Conservation (phyloP, 2,329 filamentous ascomycete genomes). For the Hypoxylon sp. region DNA sequence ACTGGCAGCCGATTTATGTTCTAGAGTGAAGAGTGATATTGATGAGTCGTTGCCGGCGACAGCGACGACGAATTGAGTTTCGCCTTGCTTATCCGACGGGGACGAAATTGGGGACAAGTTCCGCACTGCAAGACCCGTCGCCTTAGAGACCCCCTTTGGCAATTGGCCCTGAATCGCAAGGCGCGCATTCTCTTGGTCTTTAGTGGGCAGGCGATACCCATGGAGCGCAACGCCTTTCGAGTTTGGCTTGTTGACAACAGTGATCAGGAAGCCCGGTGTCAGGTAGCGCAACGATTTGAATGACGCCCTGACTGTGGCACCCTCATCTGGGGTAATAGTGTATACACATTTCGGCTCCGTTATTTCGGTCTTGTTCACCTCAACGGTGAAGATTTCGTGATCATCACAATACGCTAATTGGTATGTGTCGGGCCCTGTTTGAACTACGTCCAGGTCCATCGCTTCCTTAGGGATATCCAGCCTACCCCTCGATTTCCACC, state of each 20-base stretch:
- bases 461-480: constrained; percentile 70
- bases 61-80: constrained; percentile 84
- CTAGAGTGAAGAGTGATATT: constrained; percentile 82
- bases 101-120: constrained; percentile 72
- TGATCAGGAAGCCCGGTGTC: constrained; percentile 69
- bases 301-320: constrained; percentile 61
- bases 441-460: constrained; percentile 78
- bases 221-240: constrained; percentile 70
- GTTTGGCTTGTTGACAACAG: constrained; percentile 71
- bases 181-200: constrained; percentile 60
- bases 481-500: constrained; percentile 64
- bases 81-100: constrained; percentile 66
- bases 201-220: constrained; percentile 67
- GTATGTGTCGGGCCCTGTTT: constrained; percentile 74
- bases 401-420: constrained; percentile 85
- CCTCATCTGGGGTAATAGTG: constrained; percentile 66
- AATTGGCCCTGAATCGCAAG: constrained; percentile 70
- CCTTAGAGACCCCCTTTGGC: constrained; percentile 77
- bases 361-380: constrained; percentile 59
- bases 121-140: constrained; percentile 82
- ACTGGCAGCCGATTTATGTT: constrained; percentile 68
- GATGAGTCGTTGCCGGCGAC: constrained; percentile 85
- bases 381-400: constrained; percentile 78
- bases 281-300: constrained; percentile 74
- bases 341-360: constrained; percentile 68